Evolutionary conservation across 768 basidiomycete genomes (phyloP).

Genomic region (Pleurotus giganteus): DNA sequence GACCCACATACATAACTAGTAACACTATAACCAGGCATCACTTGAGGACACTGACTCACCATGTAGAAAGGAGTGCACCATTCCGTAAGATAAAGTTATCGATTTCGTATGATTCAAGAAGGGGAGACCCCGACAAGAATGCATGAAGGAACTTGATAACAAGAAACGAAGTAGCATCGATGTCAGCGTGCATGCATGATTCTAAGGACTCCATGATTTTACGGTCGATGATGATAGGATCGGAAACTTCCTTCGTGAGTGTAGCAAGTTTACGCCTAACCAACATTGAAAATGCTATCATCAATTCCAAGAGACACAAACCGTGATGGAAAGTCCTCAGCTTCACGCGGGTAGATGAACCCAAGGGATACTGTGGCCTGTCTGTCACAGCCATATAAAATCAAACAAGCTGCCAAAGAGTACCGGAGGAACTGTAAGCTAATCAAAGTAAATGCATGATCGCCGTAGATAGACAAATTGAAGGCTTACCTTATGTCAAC

Average conservation of each 20-base stretch:
- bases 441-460: neutral
- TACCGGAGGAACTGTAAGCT: constrained; percentile 55
- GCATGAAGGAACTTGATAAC: constrained; percentile 61
- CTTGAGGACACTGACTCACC: constrained; percentile 36
- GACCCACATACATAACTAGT: neutral
- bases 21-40: neutral
- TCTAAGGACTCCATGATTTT: constrained; percentile 54
- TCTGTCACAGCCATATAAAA: constrained; percentile 68
- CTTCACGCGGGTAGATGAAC: constrained; percentile 47
- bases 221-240: constrained; percentile 61
- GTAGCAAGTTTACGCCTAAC: constrained; percentile 46
- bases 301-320: constrained; percentile 26
- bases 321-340: constrained; percentile 55
- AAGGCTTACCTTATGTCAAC: constrained; percentile 24
- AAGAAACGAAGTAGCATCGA: constrained; percentile 49
- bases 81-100: constrained; percentile 74
- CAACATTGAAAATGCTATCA: constrained; percentile 1
- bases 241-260: constrained; percentile 40
- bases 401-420: constrained; percentile 59
- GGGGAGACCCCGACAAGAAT: constrained; percentile 57
- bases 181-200: constrained; percentile 45
- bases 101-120: constrained; percentile 63
- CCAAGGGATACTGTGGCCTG: constrained; percentile 39
- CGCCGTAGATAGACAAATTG: neutral
- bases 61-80: constrained; percentile 51